Evolutionary conservation across 176 grass and related monocot genomes (phyloP), one percentile per base, ranked within the genome.

Genomic region (Tillandsia fasciculata): DNA sequence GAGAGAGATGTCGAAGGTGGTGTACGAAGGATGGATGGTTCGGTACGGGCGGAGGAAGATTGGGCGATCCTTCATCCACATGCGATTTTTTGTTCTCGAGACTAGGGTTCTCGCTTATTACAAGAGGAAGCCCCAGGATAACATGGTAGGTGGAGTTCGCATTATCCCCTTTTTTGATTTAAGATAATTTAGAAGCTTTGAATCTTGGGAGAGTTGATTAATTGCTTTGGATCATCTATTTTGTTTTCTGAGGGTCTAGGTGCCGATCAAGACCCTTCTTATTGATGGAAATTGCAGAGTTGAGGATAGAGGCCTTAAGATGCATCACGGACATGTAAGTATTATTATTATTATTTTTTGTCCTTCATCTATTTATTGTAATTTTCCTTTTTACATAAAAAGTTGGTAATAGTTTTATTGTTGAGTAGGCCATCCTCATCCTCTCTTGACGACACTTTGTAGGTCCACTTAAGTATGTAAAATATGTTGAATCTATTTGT

Each of bases 11-110:
- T 77, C 78, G 49, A 81, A 86, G 28, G 79, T 68, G 76, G 89
- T 92, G 29, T 97, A 97, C 10, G 94, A 97, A 74, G 93, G 94
- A 51, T 97, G 94, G 94, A 97, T 97, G 94, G 89, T 89, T 26
- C 79, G 94, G 52, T 87, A 87, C 63, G 94, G 94, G 2, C 84
- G 94, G 68, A 83, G 86, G 77, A 97, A 92, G 72, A 92, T 97
- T 50, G 93, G 89, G 17, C 79, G 89, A 1, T 90, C 94, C 33
- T 97, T 67, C 69, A 79, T 92, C 70, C 93, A 97, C 68, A 97
- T 77, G 86, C 86, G 94, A 53, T 92, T 92, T 76, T 97, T 97
- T 33, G 86, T 97, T 65, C 84, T 97, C 48, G 94, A 97, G 79
- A 84, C 86, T 1, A 82, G 75, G 17, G 76, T 92, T 17, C 86